Conservation (phyloP, 345 rosid species). For the Hibiscus tridactylites region DNA sequence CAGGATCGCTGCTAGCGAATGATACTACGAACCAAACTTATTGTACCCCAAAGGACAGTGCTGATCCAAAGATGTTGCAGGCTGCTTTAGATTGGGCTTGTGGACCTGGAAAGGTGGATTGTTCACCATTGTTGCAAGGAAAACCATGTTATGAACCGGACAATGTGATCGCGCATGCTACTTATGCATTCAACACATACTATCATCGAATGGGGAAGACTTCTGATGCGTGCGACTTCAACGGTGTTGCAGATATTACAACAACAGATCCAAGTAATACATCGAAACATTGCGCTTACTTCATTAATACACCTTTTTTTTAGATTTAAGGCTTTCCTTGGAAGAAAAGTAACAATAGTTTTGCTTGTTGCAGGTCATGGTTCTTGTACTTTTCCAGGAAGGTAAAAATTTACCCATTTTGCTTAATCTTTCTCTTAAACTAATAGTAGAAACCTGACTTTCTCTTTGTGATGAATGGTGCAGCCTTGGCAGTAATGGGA, state of each 20-base stretch:
- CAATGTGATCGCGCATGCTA: slow-evolving; percentile 48
- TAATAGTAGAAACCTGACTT: no score
- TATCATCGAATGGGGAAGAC: slow-evolving; percentile 44
- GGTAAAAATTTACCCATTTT: not conserved
- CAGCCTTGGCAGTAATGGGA: slow-evolving; percentile 21
- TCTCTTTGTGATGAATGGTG: no score
- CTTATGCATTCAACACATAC: slow-evolving; percentile 58
- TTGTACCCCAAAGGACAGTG: slow-evolving; percentile 49
- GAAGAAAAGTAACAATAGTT: not conserved
- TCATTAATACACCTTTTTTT: not conserved
- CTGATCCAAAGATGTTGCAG: slow-evolving; percentile 62
- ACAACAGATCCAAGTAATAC: slow-evolving; percentile 50
- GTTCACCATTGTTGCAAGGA: slow-evolving; percentile 18
- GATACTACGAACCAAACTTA: slow-evolving; percentile 54
- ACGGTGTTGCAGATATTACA: slow-evolving; percentile 53
- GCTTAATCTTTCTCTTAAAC: no score
- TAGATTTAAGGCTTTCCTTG: not conserved
- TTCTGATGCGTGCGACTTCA: slow-evolving; percentile 48
- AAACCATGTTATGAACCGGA: slow-evolving; percentile 53
- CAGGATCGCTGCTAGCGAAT: slow-evolving; percentile 19
- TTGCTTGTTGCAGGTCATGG: slow-evolving; percentile 50
- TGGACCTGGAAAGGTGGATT: not conserved
- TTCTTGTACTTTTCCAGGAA: slow-evolving; percentile 54
- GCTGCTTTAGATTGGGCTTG: slow-evolving; percentile 29
- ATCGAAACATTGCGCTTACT: not conserved